phyloP scores from a whole-genome alignment of 1,139 yeast genomes.

The Hemisphaericaspora subhashii region DNA sequence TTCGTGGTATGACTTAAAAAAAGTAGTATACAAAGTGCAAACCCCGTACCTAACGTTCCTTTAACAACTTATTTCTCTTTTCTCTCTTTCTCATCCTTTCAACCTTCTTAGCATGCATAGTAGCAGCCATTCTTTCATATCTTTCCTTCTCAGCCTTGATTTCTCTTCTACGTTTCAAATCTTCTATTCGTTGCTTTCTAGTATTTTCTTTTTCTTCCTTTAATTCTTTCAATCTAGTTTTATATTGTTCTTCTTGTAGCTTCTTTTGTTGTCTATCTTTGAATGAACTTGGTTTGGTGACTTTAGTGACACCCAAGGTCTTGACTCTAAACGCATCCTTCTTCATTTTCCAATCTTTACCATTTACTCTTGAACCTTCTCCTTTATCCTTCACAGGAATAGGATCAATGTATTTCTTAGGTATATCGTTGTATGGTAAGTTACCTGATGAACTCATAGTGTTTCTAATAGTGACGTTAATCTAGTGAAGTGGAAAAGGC shows the following conservation, averaged over 20 bases:
- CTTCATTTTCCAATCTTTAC: slow-evolving; percentile 57
- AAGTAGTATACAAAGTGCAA: too few relatives aligned
- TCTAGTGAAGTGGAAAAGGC: not conserved
- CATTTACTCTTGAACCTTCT: slow-evolving; percentile 50
- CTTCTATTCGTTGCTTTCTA: slow-evolving; percentile 50
- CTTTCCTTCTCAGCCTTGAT: slow-evolving; percentile 74
- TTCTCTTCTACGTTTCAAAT: slow-evolving; percentile 63
- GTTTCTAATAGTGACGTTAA: not conserved
- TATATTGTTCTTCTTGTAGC: slow-evolving; percentile 44
- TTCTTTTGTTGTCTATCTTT: slow-evolving; percentile 36
- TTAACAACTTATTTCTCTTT: slow-evolving; percentile 76
- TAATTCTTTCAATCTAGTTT: slow-evolving; percentile 54
- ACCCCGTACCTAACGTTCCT: slow-evolving; percentile 67
- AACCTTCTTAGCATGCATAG: slow-evolving; percentile 76
- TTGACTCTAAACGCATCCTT: slow-evolving; percentile 52
- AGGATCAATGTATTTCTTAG: slow-evolving; percentile 31
- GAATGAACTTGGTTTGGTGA: slow-evolving; percentile 21
- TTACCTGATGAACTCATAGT: slow-evolving; percentile 29
- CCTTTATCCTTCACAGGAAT: slow-evolving; percentile 27
- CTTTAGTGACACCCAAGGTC: slow-evolving; percentile 27
- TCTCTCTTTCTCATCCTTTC: slow-evolving; percentile 79
- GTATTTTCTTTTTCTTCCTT: slow-evolving; percentile 62
- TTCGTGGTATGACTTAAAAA: too few relatives aligned
- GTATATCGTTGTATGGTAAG: slow-evolving; percentile 26
- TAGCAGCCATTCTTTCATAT: slow-evolving; percentile 65